Evolutionary conservation across 2,329 filamentous ascomycete species (phyloP).

Genomic region (Botrytis aclada): DNA sequence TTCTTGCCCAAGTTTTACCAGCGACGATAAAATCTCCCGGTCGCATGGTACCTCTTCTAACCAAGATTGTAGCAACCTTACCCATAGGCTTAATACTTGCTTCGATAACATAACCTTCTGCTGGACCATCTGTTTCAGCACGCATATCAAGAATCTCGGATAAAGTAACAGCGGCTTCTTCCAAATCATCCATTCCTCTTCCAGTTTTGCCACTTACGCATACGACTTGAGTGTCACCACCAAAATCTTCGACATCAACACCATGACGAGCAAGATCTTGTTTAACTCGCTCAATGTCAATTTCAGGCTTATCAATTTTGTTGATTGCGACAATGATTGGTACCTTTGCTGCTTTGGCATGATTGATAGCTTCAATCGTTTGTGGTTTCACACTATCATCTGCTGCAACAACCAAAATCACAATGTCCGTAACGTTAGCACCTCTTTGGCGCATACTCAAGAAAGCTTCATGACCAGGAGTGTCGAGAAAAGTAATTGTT

Average conservation of each 20-base stretch:
- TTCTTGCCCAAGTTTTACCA: conserved; percentile 80
- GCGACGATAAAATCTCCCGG: conserved; percentile 82
- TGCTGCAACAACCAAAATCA: conserved; percentile 90
- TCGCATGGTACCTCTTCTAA: conserved; percentile 81
- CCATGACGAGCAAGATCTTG: conserved; percentile 78
- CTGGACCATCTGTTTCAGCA: conserved; percentile 70
- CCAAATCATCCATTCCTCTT: conserved; percentile 83
- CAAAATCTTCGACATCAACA: conserved; percentile 90
- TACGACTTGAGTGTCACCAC: conserved; percentile 90
- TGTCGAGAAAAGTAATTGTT: conserved; percentile 93
- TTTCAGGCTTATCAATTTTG: conserved; percentile 88
- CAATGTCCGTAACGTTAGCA: conserved; percentile 94
- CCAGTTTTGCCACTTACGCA: conserved; percentile 92
- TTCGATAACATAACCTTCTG: conserved; percentile 93
- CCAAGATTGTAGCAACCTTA: conserved; percentile 81
- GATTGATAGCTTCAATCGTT: conserved; percentile 92
- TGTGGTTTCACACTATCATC: conserved; percentile 98
- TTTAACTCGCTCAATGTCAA: conserved; percentile 80
- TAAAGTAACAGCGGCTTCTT: conserved; percentile 83
- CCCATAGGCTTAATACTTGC: conserved; percentile 82
- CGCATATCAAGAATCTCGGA: conserved; percentile 90
- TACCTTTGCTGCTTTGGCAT: conserved; percentile 80
- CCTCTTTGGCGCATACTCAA: conserved; percentile 93
- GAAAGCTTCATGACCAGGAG: conserved; percentile 93
- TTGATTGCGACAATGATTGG: conserved; percentile 98